Base-by-base conservation (phyloP, 2,329 filamentous ascomycete species). In the Xylaria sp. region DNA sequence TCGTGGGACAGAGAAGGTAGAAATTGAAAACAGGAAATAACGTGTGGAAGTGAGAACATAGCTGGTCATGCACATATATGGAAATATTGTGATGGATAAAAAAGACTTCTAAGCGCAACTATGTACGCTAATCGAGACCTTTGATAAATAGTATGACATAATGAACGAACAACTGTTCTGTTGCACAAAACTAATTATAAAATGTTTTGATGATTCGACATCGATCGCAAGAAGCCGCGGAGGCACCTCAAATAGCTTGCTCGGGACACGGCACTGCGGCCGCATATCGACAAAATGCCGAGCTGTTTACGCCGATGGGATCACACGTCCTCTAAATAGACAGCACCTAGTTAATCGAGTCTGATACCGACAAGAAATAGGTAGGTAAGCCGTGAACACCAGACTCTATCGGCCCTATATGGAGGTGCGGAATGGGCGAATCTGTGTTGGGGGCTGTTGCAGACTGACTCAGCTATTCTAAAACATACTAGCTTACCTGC, bases 391-490 rank as follows among this genome's bases (percentile, higher is more conserved):
- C 7, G 28, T n/a, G 49, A 53, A 15, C 9, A 28, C 17, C 23
- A 3, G 9, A 1, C 36, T 7, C 46, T 59, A 59, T 59, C 62
- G 54, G 54, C 33, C 54, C 54, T 65, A 59, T 17, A 44, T 53
- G 23, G 42, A 26, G 11, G 26, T 58, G 20, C 15, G 6, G 20
- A 15, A 11, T 40, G 44, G 33, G 5, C 10, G 9, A 53, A 49
- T 59, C 20, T 23, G 15, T 59, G 57, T 38, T 38, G 42, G 58
- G 26, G 42, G 46, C 46, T 6, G 23, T 33, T 31, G 17, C 54
- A n/a, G 36, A 44, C 62, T 59, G 62, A 65, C 46, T 65, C 62
- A 65, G 62, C 54, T 51, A 54, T 51, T 42, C 38, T 26, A 31
- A 31, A 53, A 53, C 49, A n/a, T 17, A 49, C 49, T 31, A 15